phyloP scores from a whole-genome alignment of 192 early-diverging fungal species.

The Phlyctochytrium arcticum region DNA sequence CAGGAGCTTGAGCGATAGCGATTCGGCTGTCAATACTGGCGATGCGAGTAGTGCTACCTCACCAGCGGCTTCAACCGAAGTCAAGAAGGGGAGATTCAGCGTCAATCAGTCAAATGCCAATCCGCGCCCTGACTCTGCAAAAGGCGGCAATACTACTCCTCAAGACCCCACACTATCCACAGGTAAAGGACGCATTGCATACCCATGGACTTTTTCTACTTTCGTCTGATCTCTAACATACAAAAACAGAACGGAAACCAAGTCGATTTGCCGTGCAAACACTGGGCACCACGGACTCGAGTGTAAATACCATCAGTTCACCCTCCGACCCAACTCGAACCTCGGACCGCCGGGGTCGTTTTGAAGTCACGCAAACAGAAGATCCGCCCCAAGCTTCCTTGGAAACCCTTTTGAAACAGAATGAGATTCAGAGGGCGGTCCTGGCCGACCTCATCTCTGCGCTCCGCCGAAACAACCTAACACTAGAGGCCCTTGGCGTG shows the following conservation, averaged over 20 bases:
- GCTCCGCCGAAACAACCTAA: neutral
- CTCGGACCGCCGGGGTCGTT: slow-evolving; percentile 19
- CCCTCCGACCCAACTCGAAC: neutral
- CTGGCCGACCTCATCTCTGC: slow-evolving; percentile 13
- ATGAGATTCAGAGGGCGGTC: slow-evolving; percentile 13
- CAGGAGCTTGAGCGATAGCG: neutral
- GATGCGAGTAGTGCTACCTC: neutral
- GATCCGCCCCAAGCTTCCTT: neutral
- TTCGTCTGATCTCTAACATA: too few species aligned
- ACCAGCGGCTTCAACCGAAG: slow-evolving; percentile 27
- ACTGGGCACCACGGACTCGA: neutral
- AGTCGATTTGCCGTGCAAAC: slow-evolving; percentile 31
- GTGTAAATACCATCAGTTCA: neutral
- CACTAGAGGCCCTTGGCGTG: slow-evolving; percentile 7
- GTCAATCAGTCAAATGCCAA: slow-evolving; percentile 41
- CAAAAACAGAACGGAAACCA: slow-evolving; percentile 30
- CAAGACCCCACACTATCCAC: neutral
- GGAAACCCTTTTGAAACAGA: neutral
- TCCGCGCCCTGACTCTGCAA: neutral
- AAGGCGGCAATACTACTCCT: neutral
- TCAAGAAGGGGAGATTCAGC: slow-evolving; percentile 74
- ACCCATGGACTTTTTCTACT: neutral
- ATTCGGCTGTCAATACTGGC: neutral
- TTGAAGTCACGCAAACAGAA: slow-evolving; percentile 19
- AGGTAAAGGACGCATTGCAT: neutral